Base-by-base conservation (phyloP, 2,329 filamentous ascomycete genomes). In the Rhexocercosporidium sp. region DNA sequence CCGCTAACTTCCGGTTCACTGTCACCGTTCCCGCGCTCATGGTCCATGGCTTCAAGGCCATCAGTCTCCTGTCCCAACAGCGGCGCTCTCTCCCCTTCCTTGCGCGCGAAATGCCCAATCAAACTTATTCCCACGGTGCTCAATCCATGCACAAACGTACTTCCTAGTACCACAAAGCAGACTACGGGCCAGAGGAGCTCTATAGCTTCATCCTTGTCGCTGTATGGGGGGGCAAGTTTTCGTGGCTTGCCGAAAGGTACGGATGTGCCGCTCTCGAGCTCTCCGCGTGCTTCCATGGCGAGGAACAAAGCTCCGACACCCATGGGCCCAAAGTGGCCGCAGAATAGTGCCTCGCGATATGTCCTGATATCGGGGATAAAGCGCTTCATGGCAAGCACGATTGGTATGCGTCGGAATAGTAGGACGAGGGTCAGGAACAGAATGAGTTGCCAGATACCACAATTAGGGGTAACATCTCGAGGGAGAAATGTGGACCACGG, bases 321-420 rank as follows among this genome's bases (percentile, higher is more conserved):
- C 81, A 87, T 87, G 9, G 85, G 85, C 0, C 85, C 85, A 66
- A 88, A 87, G 72, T 87, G 85, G 0, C 85, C 85, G 51, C 80
- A 81, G 74, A 87, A 87, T 0, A 87, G 73, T 0, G 85, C 85
- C 74, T 87, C 85, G 6, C 80, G 79, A 25, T 81, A 81, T 0
- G 84, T 85, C 8, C 78, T 75, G 54, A 87, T 79, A 61, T 83
- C 81, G 0, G 83, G 84, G 12, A 85, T 78, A 67, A 82, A 78
- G 14, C 78, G 79, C 73, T 85, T 84, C 3, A 83, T 71, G 0
- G 79, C 76, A 37, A 85, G 76, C 2, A 87, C 81, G 54, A 85
- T 77, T 0, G 85, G 85, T 1, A 87, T 82, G 18, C 85, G 79
- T 51, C 85, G 79, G 72, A 87, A 83, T 0, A 83, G 72, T 0